phyloP scores from a whole-genome alignment of 225 moss, liverwort and hornwort species.

The Marchantia paleacea region DNA sequence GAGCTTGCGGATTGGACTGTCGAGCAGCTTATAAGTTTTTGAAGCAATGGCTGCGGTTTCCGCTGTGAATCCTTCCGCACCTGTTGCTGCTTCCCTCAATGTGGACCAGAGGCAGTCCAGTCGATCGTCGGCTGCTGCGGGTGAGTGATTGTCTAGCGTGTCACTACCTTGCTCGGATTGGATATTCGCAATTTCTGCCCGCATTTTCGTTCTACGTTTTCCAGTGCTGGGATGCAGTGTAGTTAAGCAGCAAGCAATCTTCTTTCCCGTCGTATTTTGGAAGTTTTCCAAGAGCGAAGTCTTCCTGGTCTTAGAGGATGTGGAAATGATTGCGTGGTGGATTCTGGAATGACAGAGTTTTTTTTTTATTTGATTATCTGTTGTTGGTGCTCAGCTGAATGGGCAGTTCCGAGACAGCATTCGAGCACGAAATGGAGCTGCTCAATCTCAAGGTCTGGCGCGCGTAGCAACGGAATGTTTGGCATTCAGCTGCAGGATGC shows the following conservation, averaged over 20 bases:
- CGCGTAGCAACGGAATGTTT: not conserved
- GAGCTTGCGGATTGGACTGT: not conserved
- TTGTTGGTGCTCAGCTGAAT: not conserved
- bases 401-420: not conserved
- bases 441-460: not conserved
- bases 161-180: not conserved
- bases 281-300: not conserved
- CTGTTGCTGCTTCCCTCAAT: not conserved
- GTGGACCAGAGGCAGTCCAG: not conserved
- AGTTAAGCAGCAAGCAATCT: not conserved
- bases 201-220: not conserved
- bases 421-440: not conserved
- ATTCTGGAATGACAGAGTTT: not conserved
- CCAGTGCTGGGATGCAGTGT: not conserved
- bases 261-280: not conserved
- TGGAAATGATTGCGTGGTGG: not conserved
- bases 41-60: not conserved
- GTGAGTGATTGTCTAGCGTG: not conserved
- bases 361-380: not conserved
- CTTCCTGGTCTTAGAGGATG: not conserved
- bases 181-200: not conserved
- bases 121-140: not conserved
- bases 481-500: slow-evolving; percentile 1
- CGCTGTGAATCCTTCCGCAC: not conserved
- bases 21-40: not conserved